phyloP scores from a whole-genome alignment of 108 stramenopile genomes.

The Skeletonema marinoi region DNA sequence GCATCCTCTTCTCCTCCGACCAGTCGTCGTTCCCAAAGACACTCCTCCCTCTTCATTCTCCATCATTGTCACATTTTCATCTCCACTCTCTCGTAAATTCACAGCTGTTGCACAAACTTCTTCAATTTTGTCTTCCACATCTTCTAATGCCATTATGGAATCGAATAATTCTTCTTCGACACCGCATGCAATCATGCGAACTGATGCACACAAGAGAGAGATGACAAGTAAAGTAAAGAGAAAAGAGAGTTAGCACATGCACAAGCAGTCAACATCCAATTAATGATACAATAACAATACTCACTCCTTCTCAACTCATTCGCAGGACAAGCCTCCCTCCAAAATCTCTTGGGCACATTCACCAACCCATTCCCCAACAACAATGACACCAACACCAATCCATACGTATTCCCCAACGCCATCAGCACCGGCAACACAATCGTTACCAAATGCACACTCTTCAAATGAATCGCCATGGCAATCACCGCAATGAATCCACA shows the following conservation, averaged over 20 bases:
- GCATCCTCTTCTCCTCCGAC: neutral
- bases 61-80: neutral
- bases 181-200: conserved; percentile 56
- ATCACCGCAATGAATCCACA: conserved; percentile 39
- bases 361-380: conserved; percentile 84
- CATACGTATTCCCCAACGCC: conserved; percentile 87
- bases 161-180: conserved; percentile 67
- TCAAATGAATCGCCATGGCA: conserved; percentile 47
- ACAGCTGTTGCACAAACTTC: conserved; percentile 33
- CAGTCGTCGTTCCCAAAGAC: neutral
- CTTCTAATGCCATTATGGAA: conserved; percentile 64
- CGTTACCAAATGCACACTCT: conserved; percentile 24
- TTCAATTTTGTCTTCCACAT: conserved; percentile 58
- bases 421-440: conserved; percentile 66
- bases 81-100: conserved; percentile 24
- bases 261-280: too few species aligned
- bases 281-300: neutral
- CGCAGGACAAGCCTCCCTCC: conserved; percentile 62
- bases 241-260: neutral
- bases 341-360: conserved; percentile 70
- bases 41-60: conserved; percentile 16
- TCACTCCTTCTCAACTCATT: conserved; percentile 55
- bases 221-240: too few species aligned
- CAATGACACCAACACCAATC: conserved; percentile 74
- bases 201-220: neutral